phyloP scores from a whole-genome alignment of 2,329 filamentous ascomycete species.

The Cladosporium sp. region DNA sequence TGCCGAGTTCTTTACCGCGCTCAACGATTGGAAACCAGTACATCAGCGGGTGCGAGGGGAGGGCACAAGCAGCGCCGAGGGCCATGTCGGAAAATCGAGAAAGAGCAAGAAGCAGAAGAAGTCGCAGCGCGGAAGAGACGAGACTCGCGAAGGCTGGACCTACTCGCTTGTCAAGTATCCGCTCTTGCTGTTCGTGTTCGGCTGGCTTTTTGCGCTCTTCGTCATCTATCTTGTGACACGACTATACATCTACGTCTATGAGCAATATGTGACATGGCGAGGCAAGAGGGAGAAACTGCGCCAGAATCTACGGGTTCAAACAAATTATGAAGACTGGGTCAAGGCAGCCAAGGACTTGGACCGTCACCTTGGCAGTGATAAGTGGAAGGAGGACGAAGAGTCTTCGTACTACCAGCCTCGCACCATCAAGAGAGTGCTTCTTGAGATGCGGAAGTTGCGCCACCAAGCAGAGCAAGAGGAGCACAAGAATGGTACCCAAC shows the following conservation, averaged over 20 bases:
- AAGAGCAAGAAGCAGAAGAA: slow-evolving; percentile 41
- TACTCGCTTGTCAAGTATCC: slow-evolving; percentile 93
- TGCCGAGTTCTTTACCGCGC: slow-evolving; percentile 72
- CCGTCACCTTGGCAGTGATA: slow-evolving; percentile 73
- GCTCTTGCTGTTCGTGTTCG: slow-evolving; percentile 73
- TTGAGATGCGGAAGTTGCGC: slow-evolving; percentile 69
- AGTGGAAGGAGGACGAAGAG: slow-evolving; percentile 73
- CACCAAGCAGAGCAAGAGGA: slow-evolving; percentile 57
- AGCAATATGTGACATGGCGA: slow-evolving; percentile 87
- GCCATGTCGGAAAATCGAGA: slow-evolving; percentile 30
- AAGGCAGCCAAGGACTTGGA: slow-evolving; percentile 77
- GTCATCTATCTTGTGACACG: slow-evolving; percentile 76
- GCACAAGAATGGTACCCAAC: slow-evolving; percentile 40
- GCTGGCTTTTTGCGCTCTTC: slow-evolving; percentile 76
- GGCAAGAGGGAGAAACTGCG: slow-evolving; percentile 73
- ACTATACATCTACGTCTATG: slow-evolving; percentile 88
- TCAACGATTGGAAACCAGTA: slow-evolving; percentile 94
- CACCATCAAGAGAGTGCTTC: slow-evolving; percentile 74
- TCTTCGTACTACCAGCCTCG: slow-evolving; percentile 83
- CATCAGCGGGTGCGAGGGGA: slow-evolving; percentile 63
- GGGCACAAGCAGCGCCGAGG: slow-evolving; percentile 37
- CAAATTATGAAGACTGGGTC: slow-evolving; percentile 81
- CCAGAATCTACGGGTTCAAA: slow-evolving; percentile 67
- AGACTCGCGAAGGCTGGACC: slow-evolving; percentile 90
- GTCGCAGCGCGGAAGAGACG: slow-evolving; percentile 65